Percentiles rank a stretch among this genome's conserved stretches.
phyloP scores from a whole-genome alignment of 345 rosid genomes.

The Salix caprea region DNA sequence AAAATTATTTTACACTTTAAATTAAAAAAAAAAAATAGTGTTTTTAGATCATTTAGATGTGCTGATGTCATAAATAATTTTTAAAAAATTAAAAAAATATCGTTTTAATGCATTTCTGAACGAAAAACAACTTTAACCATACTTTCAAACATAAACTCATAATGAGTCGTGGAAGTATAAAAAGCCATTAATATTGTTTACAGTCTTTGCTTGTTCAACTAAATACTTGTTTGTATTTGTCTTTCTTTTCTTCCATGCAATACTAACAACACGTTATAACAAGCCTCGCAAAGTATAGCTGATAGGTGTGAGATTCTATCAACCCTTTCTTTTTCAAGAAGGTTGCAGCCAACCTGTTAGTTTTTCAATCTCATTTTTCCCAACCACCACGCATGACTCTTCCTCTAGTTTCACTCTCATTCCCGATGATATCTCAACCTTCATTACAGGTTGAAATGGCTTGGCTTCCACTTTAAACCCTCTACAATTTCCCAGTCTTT shows the following conservation, averaged over 20 bases:
- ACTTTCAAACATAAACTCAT: too few species aligned
- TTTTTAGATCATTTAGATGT: too few species aligned
- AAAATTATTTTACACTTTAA: too few species aligned
- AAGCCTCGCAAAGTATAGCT: neutral
- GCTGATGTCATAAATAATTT: too few species aligned
- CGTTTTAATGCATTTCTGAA: fast-evolving
- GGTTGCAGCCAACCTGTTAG: neutral
- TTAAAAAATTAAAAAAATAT: too few species aligned
- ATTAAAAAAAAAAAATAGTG: too few species aligned
- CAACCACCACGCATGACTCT: conserved; percentile 27
- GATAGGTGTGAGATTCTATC: neutral
- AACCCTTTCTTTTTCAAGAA: neutral
- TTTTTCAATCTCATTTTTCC: conserved; percentile 16
- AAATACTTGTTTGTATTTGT: neutral
- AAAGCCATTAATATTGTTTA: too few species aligned
- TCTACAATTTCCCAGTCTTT: conserved; percentile 1
- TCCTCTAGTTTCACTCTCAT: conserved; percentile 1
- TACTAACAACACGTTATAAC: too few species aligned
- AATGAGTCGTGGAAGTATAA: too few species aligned
- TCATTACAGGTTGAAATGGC: conserved; percentile 14
- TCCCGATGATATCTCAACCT: conserved; percentile 26
- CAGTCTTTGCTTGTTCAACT: too few species aligned
- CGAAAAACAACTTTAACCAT: fast-evolving
- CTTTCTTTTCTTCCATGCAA: too few species aligned
- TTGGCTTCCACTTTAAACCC: conserved; percentile 15